Evolutionary conservation across 768 basidiomycete species (phyloP), one percentile per base, ranked within the genome.

Genomic region (Hemileccinum rubropunctum): DNA sequence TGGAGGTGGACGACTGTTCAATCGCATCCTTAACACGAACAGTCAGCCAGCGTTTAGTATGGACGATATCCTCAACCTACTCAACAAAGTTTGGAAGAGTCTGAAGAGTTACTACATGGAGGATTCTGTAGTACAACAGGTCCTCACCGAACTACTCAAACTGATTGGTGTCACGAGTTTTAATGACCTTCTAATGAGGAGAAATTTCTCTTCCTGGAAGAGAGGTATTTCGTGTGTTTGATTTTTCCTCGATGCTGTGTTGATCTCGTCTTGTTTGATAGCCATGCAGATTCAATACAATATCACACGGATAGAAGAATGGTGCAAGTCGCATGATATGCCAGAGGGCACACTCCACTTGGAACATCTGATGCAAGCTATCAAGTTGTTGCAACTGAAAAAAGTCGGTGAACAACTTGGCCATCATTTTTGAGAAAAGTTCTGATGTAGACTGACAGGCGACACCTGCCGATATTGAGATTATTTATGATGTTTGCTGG

Each of bases 281-380:
- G 97, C 97, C 4, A 98, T 99, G 97, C 97, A 99, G 80, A 98
- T 99, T 50, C 97, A 99, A 67, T 99, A 99, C 70, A 98, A 98
- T 65, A 97, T 98, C 65, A 98, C 95, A 27, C 84, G 90, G 23
- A 89, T 95, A 62, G 92, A 95, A 62, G 95, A 98, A 71, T 98
- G 97, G 97, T 99, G 97, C 77, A 98, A 99, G 73, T 95, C 97
- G 21, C 97, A 98, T 64, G 93, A 97, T 65, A 98, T 99, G 93
- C 97, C 95, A 1, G 97, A 99, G 67, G 97, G 97, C 9, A 91
- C 92, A 15, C 77, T 99, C 26, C 97, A 98, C 68, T 77, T 99
- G 48, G 97, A 99, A 71, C 95, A 98, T 72, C 79, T 99, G 72
- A 97, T 98, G 93, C 97, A 99, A 76, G 97, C 97, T 48, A 98